These are phyloP conservation scores for Aspergillus novoparasiticus DNA, from an alignment of 2,329 filamentous ascomycete genomes.

Conservation along the genomic window DNA sequence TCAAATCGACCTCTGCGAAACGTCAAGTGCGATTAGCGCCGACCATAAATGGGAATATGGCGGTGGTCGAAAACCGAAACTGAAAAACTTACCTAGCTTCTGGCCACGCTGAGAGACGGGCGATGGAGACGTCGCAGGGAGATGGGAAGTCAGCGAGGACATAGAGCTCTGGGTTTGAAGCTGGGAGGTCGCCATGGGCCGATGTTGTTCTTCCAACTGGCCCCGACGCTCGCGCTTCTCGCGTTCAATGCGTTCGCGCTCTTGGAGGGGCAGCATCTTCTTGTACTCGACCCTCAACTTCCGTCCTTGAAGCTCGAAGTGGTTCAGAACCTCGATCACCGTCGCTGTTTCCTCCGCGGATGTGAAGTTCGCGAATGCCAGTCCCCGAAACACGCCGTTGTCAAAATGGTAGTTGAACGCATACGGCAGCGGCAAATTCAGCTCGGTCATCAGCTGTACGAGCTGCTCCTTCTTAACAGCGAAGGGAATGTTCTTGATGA, in stretches of 20 bases:
- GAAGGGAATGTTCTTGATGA: slow-evolving; percentile 99
- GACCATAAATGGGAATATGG: background rate
- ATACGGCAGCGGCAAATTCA: slow-evolving; percentile 91
- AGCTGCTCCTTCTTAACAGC: slow-evolving; percentile 97
- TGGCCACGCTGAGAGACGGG: slow-evolving; percentile 61
- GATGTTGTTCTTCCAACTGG: slow-evolving; percentile 95
- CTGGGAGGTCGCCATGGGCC: slow-evolving; percentile 64
- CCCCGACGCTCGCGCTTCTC: slow-evolving; percentile 96
- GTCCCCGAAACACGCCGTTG: slow-evolving; percentile 90
- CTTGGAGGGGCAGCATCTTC: slow-evolving; percentile 95
- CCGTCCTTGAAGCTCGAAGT: slow-evolving; percentile 90
- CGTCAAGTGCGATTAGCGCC: slow-evolving; percentile 18
- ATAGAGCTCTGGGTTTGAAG: slow-evolving; percentile 85
- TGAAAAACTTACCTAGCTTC: slow-evolving; percentile 37
- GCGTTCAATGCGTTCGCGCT: slow-evolving; percentile 91
- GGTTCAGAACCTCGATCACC: slow-evolving; percentile 93
- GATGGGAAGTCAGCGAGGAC: slow-evolving; percentile 70
- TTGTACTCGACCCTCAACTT: slow-evolving; percentile 98
- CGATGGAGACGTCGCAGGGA: slow-evolving; percentile 67
- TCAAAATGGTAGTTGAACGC: slow-evolving; percentile 99
- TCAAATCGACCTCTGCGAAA: slow-evolving; percentile 75
- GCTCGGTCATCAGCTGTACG: slow-evolving; percentile 88
- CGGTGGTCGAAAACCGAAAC: background rate
- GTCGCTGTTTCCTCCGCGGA: slow-evolving; percentile 89
- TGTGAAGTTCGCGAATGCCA: slow-evolving; percentile 98